These are phyloP conservation scores for Phoma sp. DNA, from an alignment of 2,329 filamentous ascomycete genomes.

Conservation along the genomic window DNA sequence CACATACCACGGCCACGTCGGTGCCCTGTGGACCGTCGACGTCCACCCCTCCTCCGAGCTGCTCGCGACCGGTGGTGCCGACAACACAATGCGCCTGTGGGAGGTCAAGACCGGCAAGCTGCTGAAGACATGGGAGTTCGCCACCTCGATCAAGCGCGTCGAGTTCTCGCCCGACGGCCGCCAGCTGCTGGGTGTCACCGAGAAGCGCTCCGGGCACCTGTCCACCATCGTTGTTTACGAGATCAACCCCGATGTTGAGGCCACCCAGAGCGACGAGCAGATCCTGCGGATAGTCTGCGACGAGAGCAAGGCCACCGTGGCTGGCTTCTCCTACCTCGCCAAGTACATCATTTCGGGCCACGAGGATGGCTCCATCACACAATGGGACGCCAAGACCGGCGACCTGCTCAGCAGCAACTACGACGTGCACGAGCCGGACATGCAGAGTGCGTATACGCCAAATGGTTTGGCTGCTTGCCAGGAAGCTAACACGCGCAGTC, in stretches of 20 bases:
- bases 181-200: constrained; percentile 89
- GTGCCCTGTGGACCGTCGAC: constrained; percentile 98
- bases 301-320: constrained; percentile 94
- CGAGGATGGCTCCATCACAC: constrained; percentile 90
- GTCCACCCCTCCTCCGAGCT: constrained; percentile 90
- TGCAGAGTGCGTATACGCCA: constrained; percentile 64
- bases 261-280: constrained; percentile 84
- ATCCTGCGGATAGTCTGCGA: constrained; percentile 85
- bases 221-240: constrained; percentile 93
- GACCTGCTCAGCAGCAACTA: constrained; percentile 79
- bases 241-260: constrained; percentile 81
- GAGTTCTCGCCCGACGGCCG: constrained; percentile 96
- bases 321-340: constrained; percentile 91
- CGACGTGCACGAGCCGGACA: constrained; percentile 85
- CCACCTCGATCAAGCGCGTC: constrained; percentile 95
- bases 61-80: constrained; percentile 92
- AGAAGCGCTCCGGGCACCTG: constrained; percentile 97
- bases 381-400: constrained; percentile 90
- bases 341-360: constrained; percentile 98
- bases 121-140: constrained; percentile 97
- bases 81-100: constrained; percentile 98
- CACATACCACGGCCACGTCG: constrained; percentile 92
- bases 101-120: constrained; percentile 90
- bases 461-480: background rate
- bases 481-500: constrained; percentile 73